Conservation (phyloP, 169 alveolate genomes). For the Cryptosporidium parvum region DNA sequence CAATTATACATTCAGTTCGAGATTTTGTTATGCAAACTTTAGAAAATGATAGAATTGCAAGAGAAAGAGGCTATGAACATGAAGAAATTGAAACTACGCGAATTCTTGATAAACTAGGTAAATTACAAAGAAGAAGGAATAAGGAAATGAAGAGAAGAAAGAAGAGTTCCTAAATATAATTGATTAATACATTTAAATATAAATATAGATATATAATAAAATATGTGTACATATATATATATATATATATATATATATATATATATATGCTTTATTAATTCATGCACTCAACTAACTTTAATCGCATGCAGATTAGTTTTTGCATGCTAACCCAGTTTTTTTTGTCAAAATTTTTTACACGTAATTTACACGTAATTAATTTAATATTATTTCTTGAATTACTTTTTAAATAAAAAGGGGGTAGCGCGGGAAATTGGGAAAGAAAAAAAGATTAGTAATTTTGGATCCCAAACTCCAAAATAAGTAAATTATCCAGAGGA, state of each 20-base stretch:
- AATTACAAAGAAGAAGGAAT: slow-evolving; percentile 49
- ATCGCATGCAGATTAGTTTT: background rate
- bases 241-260: too few species aligned
- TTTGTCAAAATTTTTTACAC: background rate
- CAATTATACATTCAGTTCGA: slow-evolving; percentile 21
- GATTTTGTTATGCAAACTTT: slow-evolving; percentile 27
- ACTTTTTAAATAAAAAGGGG: too few species aligned
- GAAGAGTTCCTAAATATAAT: background rate
- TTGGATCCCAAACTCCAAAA: slow-evolving; percentile 5
- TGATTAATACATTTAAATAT: too few species aligned
- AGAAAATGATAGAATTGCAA: slow-evolving; percentile 19
- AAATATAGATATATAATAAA: background rate
- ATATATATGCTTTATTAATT: too few species aligned
- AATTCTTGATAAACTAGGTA: slow-evolving; percentile 53
- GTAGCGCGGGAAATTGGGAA: background rate
- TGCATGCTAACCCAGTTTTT: background rate
- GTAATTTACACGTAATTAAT: background rate
- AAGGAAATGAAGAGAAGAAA: slow-evolving; percentile 67
- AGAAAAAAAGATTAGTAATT: background rate
- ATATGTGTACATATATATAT: background rate
- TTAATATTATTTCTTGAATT: too few species aligned
- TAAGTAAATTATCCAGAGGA: background rate
- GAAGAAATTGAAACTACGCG: slow-evolving; percentile 53
- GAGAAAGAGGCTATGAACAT: slow-evolving; percentile 14
- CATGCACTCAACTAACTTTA: background rate